Percentiles rank a stretch among this genome's conserved stretches.
Evolutionary conservation across 805 yeast species (phyloP).

Genomic region (Candida verbasci): DNA sequence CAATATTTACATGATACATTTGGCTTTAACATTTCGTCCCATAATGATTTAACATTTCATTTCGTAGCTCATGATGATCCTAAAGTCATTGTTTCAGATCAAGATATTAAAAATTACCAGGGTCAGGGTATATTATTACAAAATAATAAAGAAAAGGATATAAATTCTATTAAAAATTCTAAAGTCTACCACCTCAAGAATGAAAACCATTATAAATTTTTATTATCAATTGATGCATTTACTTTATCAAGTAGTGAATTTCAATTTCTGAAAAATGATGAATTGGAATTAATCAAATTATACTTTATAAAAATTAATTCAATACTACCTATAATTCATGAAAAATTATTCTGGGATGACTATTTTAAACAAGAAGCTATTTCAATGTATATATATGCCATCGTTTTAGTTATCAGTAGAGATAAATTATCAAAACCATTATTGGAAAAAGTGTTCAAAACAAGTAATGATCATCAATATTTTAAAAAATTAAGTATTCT

Average conservation of each 20-base stretch:
- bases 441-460: constrained; percentile 15
- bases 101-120: constrained; percentile 20
- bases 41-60: constrained; percentile 17
- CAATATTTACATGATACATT: constrained; percentile 16
- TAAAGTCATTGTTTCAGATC: constrained; percentile 18
- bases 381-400: constrained; percentile 20
- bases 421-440: constrained; percentile 25
- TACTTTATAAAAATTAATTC: constrained; percentile 29
- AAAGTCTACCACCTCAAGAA: constrained; percentile 1
- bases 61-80: constrained; percentile 24
- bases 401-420: constrained; percentile 23
- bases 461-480: not conserved
- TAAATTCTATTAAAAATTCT: constrained; percentile 7
- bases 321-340: constrained; percentile 30
- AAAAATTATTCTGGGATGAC: constrained; percentile 23
- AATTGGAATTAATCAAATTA: constrained; percentile 18
- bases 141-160: constrained; percentile 11
- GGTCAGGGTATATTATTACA: constrained; percentile 21
- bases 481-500: constrained; percentile 8
- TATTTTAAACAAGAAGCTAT: constrained; percentile 16
- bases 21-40: constrained; percentile 21
- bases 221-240: constrained; percentile 26
- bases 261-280: constrained; percentile 16
- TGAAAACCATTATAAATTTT: constrained; percentile 13
- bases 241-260: constrained; percentile 21